Base-by-base conservation (phyloP, 495 filamentous ascomycete species). In the Aspergillus conjunctus region DNA sequence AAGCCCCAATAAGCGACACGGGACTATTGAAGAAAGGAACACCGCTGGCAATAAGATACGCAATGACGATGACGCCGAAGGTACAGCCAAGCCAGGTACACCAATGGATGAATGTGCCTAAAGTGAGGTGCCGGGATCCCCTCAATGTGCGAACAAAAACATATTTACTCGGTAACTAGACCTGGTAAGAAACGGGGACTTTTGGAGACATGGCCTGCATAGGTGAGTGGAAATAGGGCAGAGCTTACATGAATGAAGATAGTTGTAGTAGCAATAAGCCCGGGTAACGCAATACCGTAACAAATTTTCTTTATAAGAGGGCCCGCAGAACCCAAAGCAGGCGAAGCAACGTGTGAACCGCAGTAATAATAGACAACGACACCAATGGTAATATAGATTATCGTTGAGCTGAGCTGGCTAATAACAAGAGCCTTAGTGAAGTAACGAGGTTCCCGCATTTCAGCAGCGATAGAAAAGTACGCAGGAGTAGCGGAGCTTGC, bases 401-500 rank as follows among this genome's bases (percentile, higher is more conserved):
- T 82, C 6, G 83, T 82, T 46, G 81, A 60, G 26, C 82, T 80
- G 20, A 45, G 32, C 41, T 76, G 73, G 48, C 69, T 71, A 50
- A 73, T 58, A 5, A 72, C 21, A 26, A 91, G 76, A 1, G 88
- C 78, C 64, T 83, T 84, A 53, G 74, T 73, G 62, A 81, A 90
- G 62, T 88, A 81, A n/a, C 62, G 61, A 0, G 87, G 88, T 0
- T 85, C 83, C 60, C 86, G 84, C 84, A 92, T 88, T 69, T 92
- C 89, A 39, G 86, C 81, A 65, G 87, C 85, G 69, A 93, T 87
- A n/a, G 77, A 79, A 75, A 91, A 89, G 80, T 78, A 88, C 64
- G 73, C 87, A 54, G 82, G 87, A 64, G 76, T 88, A 62, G 83
- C 89, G n/a, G 77, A 65, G 73, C 66, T 77, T 26, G 88, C 86